Evolutionary conservation across 2,329 filamentous ascomycete genomes (phyloP), one percentile per base, ranked within the genome.

Genomic region (Pyrenophora graminea): DNA sequence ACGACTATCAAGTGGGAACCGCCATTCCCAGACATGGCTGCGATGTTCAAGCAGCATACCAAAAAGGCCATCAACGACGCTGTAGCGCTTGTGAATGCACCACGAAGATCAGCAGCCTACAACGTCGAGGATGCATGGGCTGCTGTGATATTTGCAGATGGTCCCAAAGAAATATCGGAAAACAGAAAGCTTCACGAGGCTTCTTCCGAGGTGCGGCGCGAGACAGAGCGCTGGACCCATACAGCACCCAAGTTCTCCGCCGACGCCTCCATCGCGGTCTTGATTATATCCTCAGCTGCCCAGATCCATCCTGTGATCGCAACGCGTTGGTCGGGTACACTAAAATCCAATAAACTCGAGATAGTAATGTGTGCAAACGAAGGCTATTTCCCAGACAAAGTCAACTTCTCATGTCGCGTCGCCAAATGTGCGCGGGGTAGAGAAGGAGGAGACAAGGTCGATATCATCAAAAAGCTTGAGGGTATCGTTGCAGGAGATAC

Each of bases 291-390:
- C 30, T 85, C 81, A 1, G 70, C 74, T 21, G 82, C 84, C 1
- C 86, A 88, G 61, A 77, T 89, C 0, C 86, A 89, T 64, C 83
- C 85, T 0, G 78, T 88, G 2, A 85, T 89, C 48, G 85, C 86
- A 2, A 87, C 84, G 3, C 76, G 85, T 9, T 88, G 86, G 86
- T 81, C 85, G 1, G 82, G 83, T 0, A 78, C 83, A 56, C 73
- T 89, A 3, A 79, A 79, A 39, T 84, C 82, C 1, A 75, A 80
- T 40, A 80, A 80, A 46, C 74, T 88, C 1, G 81, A 88, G 61
- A 82, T 88, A 1, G 76, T 89, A 6, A 76, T 88, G 58, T 85
- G 85, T 3, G 86, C 85, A 0, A 89, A 89, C 48, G 81, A 85
- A 48, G 85, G 85, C 0, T 89, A 88, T 57, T 64, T 86, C 0